Evolutionary conservation across 805 yeast species (phyloP), one percentile per base, ranked within the genome.

Genomic region (Cyberlindnera galapagoensis): DNA sequence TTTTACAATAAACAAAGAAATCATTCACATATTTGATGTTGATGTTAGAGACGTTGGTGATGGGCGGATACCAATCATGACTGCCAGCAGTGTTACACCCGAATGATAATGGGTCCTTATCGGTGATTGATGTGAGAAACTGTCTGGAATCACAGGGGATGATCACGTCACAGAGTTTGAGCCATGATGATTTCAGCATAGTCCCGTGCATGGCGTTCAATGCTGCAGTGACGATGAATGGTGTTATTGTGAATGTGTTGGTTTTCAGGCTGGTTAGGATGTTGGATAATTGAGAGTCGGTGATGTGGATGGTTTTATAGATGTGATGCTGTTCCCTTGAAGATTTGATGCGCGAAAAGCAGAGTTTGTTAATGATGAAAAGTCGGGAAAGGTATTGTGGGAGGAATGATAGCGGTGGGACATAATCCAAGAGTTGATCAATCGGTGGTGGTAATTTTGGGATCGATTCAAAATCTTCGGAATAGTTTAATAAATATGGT

Each of bases 111-210:
- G 15, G 17, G 11, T 39, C 44, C 2, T n/a, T 10, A 10, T 40
- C 43, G 7, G 18, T 8, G 6, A 32, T 34, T 1, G 34, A 4
- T 2, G 40, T 33, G 3, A 44, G 5, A 19, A 23, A 44, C 22
- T 40, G 38, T 27, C 52, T 38, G 19, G 51, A 29, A 23, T 48
- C 38, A 28, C 43, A 37, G 11, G 52, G 47, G 6, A 41, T 33
- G 3, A 49, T 33, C 25, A 42, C 24, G 23, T 44, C 44, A 4
- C 40, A 32, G 9, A 39, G 8, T 5, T 39, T 31, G 5, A 40
- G 24, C 30, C 28, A 36, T 3, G 35, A 12, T 7, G 35, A 18
- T 2, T 19, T 12, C 1, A 37, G 24, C 2, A 41, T 3, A 1
- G 19, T 13, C 11, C 34, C 17, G 11, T 40, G 34, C 26, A 28